A percentile compares a stretch with the other conserved stretches of the same genome.
These are phyloP conservation scores for Stenogyne calaminthoides DNA, from an alignment of 305 asterid genomes.

Conservation along the genomic window DNA sequence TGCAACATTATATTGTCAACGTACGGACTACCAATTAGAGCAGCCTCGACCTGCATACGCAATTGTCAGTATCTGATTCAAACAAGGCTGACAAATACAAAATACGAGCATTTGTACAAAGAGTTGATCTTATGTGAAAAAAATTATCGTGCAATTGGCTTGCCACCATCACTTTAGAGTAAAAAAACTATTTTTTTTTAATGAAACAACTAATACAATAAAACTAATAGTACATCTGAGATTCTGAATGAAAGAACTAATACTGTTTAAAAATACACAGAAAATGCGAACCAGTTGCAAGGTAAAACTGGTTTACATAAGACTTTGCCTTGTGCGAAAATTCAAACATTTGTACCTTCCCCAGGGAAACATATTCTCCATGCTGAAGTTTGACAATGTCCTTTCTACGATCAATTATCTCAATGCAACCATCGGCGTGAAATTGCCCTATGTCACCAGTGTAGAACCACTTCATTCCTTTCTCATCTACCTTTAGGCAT, in stretches of 20 bases:
- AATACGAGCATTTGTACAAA: neutral
- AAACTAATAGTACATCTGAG: too few relatives aligned
- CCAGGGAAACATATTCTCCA: conserved; percentile 95
- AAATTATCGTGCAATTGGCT: too few relatives aligned
- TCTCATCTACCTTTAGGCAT: conserved; percentile 70
- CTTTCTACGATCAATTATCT: conserved; percentile 94
- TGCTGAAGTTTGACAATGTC: conserved; percentile 97
- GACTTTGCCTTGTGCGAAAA: neutral
- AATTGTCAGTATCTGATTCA: conserved; percentile 12
- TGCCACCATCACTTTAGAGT: too few relatives aligned
- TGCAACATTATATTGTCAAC: conserved; percentile 88
- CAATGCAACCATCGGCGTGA: conserved; percentile 92
- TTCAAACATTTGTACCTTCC: conserved; percentile 56
- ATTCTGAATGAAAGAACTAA: too few relatives aligned
- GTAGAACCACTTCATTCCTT: conserved; percentile 91
- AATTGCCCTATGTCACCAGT: conserved; percentile 90
- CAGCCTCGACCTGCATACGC: conserved; percentile 80
- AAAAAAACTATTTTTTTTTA: too few relatives aligned
- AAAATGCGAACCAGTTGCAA: too few relatives aligned
- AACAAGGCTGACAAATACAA: neutral
- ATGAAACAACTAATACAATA: too few relatives aligned
- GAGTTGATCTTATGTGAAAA: too few relatives aligned
- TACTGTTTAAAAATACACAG: too few relatives aligned
- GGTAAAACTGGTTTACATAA: too few relatives aligned
- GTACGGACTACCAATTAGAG: conserved; percentile 62